Conservation (phyloP, 192 early-diverging fungal genomes). For the Podila epicladia region DNA sequence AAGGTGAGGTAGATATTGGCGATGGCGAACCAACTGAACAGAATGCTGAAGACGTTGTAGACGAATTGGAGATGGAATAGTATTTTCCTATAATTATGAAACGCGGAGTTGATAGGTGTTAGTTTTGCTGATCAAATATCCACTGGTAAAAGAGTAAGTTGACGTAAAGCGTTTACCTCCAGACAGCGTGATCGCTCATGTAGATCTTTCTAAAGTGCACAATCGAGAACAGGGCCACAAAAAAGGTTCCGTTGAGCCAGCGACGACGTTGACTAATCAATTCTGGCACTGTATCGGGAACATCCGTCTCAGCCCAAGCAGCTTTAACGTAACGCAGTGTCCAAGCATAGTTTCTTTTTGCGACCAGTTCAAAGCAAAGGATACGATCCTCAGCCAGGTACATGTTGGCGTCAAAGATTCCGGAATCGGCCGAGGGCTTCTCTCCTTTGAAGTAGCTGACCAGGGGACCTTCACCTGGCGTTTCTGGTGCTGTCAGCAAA, state of each 20-base stretch:
- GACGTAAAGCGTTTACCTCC: constrained; percentile 13
- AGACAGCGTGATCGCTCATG: constrained; percentile 55
- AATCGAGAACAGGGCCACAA: constrained; percentile 76
- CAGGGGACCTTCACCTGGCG: constrained; percentile 68
- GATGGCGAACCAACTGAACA: constrained; percentile 81
- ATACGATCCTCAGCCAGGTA: constrained; percentile 85
- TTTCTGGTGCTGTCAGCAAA: constrained; percentile 60
- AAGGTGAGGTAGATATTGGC: constrained; percentile 88
- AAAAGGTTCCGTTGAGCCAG: constrained; percentile 86
- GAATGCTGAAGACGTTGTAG: constrained; percentile 74
- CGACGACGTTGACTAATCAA: constrained; percentile 84
- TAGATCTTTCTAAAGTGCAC: constrained; percentile 68
- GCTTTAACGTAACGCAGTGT: constrained; percentile 72
- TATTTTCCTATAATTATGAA: constrained; percentile 52
- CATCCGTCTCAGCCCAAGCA: constrained; percentile 79
- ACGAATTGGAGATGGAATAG: constrained; percentile 67
- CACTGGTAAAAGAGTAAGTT: too few relatives aligned
- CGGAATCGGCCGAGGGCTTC: constrained; percentile 52
- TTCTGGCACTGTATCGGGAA: constrained; percentile 75
- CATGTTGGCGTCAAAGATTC: constrained; percentile 63
- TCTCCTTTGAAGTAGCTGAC: constrained; percentile 79
- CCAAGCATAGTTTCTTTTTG: constrained; percentile 68
- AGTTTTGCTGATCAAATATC: too few relatives aligned
- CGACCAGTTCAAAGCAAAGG: constrained; percentile 84
- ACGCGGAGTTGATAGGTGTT: too few relatives aligned